Percentiles rank a stretch among this genome's conserved stretches.
Conservation (phyloP, 108 stramenopile genomes). For the Aurantiochytrium sp. region DNA sequence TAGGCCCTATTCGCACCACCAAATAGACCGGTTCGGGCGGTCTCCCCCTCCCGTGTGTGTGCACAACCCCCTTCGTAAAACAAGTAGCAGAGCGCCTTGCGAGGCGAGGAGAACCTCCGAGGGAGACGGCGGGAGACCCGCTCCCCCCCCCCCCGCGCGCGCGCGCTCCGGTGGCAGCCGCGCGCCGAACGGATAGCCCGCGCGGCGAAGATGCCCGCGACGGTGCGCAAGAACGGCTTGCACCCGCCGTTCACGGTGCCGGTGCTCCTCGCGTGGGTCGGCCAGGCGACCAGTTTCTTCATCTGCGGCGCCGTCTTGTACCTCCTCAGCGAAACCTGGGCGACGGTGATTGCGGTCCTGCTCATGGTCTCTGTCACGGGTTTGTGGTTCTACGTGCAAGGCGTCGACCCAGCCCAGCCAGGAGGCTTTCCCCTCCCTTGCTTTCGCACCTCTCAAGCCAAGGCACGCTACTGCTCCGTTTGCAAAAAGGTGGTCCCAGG, state of each 20-base stretch:
- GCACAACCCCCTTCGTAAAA: too few species aligned
- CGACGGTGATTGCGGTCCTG: not conserved
- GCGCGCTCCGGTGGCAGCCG: too few species aligned
- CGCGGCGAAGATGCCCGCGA: too few species aligned
- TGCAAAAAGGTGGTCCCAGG: slow-evolving; percentile 32
- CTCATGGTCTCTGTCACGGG: not conserved
- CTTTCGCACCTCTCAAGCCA: not conserved
- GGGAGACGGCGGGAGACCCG: too few species aligned
- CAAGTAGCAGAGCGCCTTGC: too few species aligned
- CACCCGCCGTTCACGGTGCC: not conserved
- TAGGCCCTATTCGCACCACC: too few species aligned
- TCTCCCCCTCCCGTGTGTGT: too few species aligned
- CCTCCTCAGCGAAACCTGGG: not conserved
- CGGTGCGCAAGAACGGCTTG: not conserved
- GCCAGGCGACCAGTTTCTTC: not conserved
- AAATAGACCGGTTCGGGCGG: too few species aligned
- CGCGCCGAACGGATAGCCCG: too few species aligned
- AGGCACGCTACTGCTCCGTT: slow-evolving; percentile 1
- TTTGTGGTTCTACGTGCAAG: not conserved
- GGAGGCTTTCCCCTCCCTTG: not conserved
- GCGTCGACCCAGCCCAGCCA: slow-evolving; percentile 8
- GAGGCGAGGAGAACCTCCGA: too few species aligned
- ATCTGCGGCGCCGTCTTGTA: not conserved
- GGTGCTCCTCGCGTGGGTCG: not conserved
- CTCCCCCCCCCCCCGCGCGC: too few species aligned